phyloP scores from a whole-genome alignment of 139 green algal genomes.

The Yamagishiella unicocca region DNA sequence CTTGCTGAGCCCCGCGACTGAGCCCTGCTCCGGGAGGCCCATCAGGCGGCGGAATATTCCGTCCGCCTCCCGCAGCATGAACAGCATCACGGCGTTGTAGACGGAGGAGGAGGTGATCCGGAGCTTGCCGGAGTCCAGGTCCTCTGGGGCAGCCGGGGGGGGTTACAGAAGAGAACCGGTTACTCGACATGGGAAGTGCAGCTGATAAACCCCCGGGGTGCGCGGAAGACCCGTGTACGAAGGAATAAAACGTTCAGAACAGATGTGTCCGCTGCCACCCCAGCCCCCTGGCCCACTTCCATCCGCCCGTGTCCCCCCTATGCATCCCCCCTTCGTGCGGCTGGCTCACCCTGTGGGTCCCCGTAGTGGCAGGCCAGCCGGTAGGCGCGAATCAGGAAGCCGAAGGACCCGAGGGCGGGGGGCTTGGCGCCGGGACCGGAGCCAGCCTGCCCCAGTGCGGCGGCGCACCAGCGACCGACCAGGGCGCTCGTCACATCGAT shows the following conservation, averaged over 20 bases:
- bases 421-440: slow-evolving; percentile 7
- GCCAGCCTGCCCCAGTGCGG: slow-evolving; percentile 50
- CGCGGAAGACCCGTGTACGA: too few relatives aligned
- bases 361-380: slow-evolving; percentile 91
- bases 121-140: slow-evolving; percentile 15
- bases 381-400: slow-evolving; percentile 83
- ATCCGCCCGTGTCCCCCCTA: not conserved
- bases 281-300: not conserved
- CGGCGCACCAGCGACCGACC: slow-evolving; percentile 80
- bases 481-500: slow-evolving; percentile 75
- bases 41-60: slow-evolving; percentile 83
- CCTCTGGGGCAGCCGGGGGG: not conserved
- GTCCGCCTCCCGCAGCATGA: slow-evolving; percentile 76
- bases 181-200: too few relatives aligned
- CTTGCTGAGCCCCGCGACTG: not conserved
- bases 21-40: slow-evolving; percentile 37
- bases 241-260: too few relatives aligned
- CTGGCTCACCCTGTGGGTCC: slow-evolving; percentile 71
- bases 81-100: slow-evolving; percentile 46
- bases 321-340: slow-evolving; percentile 9
- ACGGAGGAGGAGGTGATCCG: slow-evolving; percentile 45
- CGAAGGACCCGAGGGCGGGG: slow-evolving; percentile 72
- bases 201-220: too few relatives aligned
- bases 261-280: too few relatives aligned
- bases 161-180: too few relatives aligned